Evolutionary conservation across 2,329 filamentous ascomycete species (phyloP), one percentile per base, ranked within the genome.

Genomic region (Colletotrichum liaoningense): DNA sequence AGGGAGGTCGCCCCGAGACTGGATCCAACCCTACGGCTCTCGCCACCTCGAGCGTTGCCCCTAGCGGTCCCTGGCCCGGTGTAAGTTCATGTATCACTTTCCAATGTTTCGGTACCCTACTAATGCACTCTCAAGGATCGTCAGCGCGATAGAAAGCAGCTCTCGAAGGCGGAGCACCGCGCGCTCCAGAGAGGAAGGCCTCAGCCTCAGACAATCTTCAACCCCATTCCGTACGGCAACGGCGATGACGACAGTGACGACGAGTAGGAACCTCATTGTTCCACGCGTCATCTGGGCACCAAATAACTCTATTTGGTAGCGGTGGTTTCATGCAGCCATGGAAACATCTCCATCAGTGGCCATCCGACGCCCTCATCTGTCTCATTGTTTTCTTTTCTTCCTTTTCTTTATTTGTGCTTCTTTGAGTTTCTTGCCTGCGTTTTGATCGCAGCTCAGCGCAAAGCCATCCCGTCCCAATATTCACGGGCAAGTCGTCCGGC

Each of bases 91-190:
- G 26, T 26, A 5, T 22, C 12, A 28, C 26, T 7, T 14, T 14
- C 4, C 11, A 22, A 24, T 16, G 30, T 24, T 28, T 26, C 22
- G 16, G 35, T 35, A 46, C 7, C 4, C 9, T 12, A 19, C 42
- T 66, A 28, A 70, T 19, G 9, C 2, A 49, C 38, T 30, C 22
- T 16, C 8, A 6, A 73, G 67, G 8, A 62, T 8, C 38, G 71
- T 28, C 67, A 72, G 38, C 22, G 35, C n/a, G 67, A 71, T 16
- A 35, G 71, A 26, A 73, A 66, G 67, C 67, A 70, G 24, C 55
- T 73, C 30, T 38, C 71, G 11, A 35, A 65, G 24, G 49, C 57
- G 56, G 71, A 73, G 62, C 71, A 73, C 26, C 71, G 46, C 11
- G 55, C 65, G 3, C 49, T 60, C 26, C 71, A 73, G 56, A 58